Percentiles rank a stretch among this genome's conserved stretches.
phyloP scores from a whole-genome alignment of 352 stramenopile genomes.

The Phytophthora pistaciae region DNA sequence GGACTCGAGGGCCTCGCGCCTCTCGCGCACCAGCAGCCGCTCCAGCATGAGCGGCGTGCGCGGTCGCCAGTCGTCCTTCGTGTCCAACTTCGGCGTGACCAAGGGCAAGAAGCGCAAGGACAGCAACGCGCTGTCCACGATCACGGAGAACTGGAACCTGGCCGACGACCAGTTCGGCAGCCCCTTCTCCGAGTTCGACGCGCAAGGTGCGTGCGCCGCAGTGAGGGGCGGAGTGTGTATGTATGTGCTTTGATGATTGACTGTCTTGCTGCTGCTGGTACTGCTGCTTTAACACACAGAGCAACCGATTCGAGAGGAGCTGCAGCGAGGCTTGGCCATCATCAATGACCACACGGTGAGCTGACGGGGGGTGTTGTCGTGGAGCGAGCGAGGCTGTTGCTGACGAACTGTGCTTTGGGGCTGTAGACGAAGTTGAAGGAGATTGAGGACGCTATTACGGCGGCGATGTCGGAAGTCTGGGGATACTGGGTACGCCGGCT shows the following conservation, averaged over 20 bases:
- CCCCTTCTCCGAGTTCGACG: slow-evolving; percentile 83
- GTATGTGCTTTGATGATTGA: background rate
- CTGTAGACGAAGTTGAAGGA: slow-evolving; percentile 85
- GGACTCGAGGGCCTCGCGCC: slow-evolving; percentile 72
- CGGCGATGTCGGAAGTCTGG: slow-evolving; percentile 91
- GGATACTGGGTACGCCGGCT: slow-evolving; percentile 78
- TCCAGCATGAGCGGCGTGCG: slow-evolving; percentile 46
- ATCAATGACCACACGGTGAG: slow-evolving; percentile 90
- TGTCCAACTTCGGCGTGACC: slow-evolving; percentile 82
- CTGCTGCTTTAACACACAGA: slow-evolving; percentile 45
- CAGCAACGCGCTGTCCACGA: slow-evolving; percentile 83
- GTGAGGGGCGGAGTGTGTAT: too few relatives aligned
- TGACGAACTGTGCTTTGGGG: background rate
- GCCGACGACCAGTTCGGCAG: slow-evolving; percentile 81
- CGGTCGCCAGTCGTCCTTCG: slow-evolving; percentile 69
- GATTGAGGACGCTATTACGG: slow-evolving; percentile 88
- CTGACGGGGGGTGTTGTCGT: background rate
- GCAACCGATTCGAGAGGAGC: slow-evolving; percentile 83
- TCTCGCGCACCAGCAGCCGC: slow-evolving; percentile 64
- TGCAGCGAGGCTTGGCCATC: slow-evolving; percentile 82
- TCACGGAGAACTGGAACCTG: slow-evolving; percentile 90
- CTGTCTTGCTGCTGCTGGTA: slow-evolving; percentile 5
- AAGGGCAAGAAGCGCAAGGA: slow-evolving; percentile 68
- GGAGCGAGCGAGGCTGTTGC: background rate
- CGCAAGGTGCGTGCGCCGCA: slow-evolving; percentile 53